These are phyloP conservation scores for Penicillium sp. DNA, from an alignment of 2,329 filamentous ascomycete genomes.

Conservation along the genomic window DNA sequence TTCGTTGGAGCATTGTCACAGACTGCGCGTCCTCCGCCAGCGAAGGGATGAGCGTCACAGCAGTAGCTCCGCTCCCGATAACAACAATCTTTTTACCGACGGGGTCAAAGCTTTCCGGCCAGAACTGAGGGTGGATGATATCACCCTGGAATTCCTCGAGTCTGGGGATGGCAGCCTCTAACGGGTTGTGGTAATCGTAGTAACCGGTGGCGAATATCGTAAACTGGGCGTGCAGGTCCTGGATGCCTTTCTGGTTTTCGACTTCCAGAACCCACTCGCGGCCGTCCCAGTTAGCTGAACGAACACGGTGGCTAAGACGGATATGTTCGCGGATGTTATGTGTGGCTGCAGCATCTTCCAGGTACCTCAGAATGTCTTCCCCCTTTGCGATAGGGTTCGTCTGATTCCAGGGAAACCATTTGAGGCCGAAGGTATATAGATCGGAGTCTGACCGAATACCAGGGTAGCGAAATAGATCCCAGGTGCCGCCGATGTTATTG, in stretches of 20 bases:
- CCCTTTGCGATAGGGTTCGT: slow-evolving; percentile 56
- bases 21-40: slow-evolving; percentile 65
- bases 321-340: slow-evolving; percentile 60
- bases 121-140: slow-evolving; percentile 72
- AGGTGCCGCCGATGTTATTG: slow-evolving; percentile 71
- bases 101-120: slow-evolving; percentile 69
- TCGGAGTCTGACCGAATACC: slow-evolving; percentile 70
- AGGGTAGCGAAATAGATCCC: slow-evolving; percentile 77
- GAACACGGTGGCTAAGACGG: slow-evolving; percentile 54
- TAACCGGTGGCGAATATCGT: slow-evolving; percentile 68
- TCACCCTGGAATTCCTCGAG: slow-evolving; percentile 66
- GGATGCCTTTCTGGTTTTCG: too few species aligned
- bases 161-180: slow-evolving; percentile 65
- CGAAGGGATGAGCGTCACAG: slow-evolving; percentile 72
- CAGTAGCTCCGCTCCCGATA: slow-evolving; percentile 76
- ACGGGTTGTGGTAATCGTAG: slow-evolving; percentile 69
- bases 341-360: slow-evolving; percentile 52
- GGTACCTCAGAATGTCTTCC: slow-evolving; percentile 56
- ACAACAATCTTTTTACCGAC: slow-evolving; percentile 68
- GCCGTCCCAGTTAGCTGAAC: slow-evolving; percentile 56
- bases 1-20: slow-evolving; percentile 78
- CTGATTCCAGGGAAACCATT: slow-evolving; percentile 70
- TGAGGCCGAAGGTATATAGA: slow-evolving; percentile 66
- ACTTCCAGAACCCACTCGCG: slow-evolving; percentile 52
- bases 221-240: slow-evolving; percentile 45